phyloP scores from a whole-genome alignment of 169 alveolate species.

The Amoebophrya sp. region DNA sequence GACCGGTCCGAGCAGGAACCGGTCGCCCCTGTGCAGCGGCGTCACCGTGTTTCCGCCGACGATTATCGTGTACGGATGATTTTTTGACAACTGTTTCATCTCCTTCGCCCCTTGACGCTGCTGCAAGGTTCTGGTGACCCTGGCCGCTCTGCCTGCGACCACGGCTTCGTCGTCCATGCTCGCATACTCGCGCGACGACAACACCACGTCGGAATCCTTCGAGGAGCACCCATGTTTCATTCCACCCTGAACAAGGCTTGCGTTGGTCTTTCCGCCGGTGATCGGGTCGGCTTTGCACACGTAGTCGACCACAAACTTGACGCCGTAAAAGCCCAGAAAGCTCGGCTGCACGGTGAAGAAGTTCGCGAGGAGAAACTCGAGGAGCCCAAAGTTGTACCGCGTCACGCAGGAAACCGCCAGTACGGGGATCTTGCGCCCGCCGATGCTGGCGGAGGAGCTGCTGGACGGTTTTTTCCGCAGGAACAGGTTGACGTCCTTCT shows the following conservation, averaged over 20 bases:
- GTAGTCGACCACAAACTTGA: not conserved
- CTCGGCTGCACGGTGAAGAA: not conserved
- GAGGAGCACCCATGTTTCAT: too few relatives aligned
- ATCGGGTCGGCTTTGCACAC: not conserved
- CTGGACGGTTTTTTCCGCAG: not conserved
- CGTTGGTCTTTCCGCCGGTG: too few relatives aligned
- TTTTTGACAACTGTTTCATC: too few relatives aligned
- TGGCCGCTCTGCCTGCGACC: too few relatives aligned
- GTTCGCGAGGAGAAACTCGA: not conserved
- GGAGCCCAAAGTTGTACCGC: not conserved
- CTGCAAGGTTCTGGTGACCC: too few relatives aligned
- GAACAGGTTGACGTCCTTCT: not conserved
- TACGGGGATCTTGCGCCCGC: not conserved
- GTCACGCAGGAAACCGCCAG: not conserved
- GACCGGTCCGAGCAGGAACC: not conserved
- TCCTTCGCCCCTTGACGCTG: too few relatives aligned
- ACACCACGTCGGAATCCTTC: too few relatives aligned
- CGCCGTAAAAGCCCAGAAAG: not conserved
- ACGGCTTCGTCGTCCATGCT: too few relatives aligned
- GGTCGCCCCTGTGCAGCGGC: not conserved
- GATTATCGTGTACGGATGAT: too few relatives aligned
- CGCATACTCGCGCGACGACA: too few relatives aligned
- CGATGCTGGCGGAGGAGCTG: too few relatives aligned
- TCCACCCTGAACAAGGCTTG: too few relatives aligned
- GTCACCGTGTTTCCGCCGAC: not conserved